Base-by-base conservation (phyloP, 1,139 yeast species). In the Zygosaccharomyces sapae region DNA sequence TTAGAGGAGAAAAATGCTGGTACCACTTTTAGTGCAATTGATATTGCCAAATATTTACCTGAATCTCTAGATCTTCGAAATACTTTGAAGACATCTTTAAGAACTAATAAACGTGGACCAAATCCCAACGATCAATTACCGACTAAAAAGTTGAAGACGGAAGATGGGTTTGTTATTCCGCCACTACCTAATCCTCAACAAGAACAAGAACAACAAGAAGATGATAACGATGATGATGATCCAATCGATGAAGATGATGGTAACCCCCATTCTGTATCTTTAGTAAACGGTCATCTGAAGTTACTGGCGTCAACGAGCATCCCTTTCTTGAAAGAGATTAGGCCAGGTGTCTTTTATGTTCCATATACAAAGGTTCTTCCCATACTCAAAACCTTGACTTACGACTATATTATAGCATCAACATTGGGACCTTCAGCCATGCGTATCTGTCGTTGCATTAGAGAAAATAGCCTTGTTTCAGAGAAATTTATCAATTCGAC, bases 401-500 rank as follows among this genome's bases (percentile, higher is more conserved):
- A 78, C 61, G 94, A 86, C 52, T 72, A 77, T 22, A 65, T 85
- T 27, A 70, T 86, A 40, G 75, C 80, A 38, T 68, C 80, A 4
- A 76, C 85, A 0, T 62, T 80, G 45, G 85, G 85, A 2, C 68
- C 73, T 9, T 74, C 80, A 18, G 80, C 89, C 0, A 67, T 76
- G 50, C 74, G 94, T 46, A 71, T 87, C 5, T 70, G 87, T 51
- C 75, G 90, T 55, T 81, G 92, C 55, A 74, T 87, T 39, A 75
- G 83, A 53, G 75, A 77, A 4, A 75, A 81, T 58, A 81, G 82
- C 55, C 72, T 88, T 49, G 85, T 84, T 3, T 95, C 94, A 53
- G 97, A 92, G 62, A 88, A 89, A 61, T 74, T 83, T n/a, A 76
- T 90, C 47, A 79, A 90, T 36, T 82, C 85, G 44, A 70, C 80